Evolutionary conservation across 768 basidiomycete genomes (phyloP).

Genomic region (Suillus sp.): DNA sequence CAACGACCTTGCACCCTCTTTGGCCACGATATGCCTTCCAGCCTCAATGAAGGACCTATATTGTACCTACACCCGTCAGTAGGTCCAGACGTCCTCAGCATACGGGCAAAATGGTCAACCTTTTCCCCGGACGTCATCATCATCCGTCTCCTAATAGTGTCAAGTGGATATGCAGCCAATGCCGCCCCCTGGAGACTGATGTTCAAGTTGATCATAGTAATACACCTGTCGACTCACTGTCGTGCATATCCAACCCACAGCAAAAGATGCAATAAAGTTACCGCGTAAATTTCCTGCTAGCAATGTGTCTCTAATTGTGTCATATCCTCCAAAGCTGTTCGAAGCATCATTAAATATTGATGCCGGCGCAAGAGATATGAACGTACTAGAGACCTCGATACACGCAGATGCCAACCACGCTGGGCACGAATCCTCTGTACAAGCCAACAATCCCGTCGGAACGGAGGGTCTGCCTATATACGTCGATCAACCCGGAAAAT

Average conservation of each 20-base stretch:
- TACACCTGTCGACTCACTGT: constrained; percentile 30
- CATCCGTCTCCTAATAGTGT: constrained; percentile 48
- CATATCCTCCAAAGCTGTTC: constrained; percentile 45
- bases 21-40: constrained; percentile 40
- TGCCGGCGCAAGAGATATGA: background rate
- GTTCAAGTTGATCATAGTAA: background rate
- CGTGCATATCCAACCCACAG: constrained; percentile 44
- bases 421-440: constrained; percentile 46
- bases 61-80: constrained; percentile 30
- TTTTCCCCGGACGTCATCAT: constrained; percentile 49
- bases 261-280: constrained; percentile 44
- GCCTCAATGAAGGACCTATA: constrained; percentile 45
- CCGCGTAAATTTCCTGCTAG: constrained; percentile 41
- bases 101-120: constrained; percentile 14
- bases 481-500: constrained; percentile 43
- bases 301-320: constrained; percentile 40
- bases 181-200: constrained; percentile 34
- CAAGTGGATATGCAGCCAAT: constrained; percentile 44
- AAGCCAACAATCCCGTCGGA: constrained; percentile 44
- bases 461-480: constrained; percentile 44
- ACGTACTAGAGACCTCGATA: constrained; percentile 48
- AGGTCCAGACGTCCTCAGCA: background rate
- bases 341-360: background rate
- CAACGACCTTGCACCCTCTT: constrained; percentile 40
- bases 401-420: constrained; percentile 43